phyloP scores from a whole-genome alignment of 2,329 filamentous ascomycete genomes.

The Cryoendolithus antarcticus region DNA sequence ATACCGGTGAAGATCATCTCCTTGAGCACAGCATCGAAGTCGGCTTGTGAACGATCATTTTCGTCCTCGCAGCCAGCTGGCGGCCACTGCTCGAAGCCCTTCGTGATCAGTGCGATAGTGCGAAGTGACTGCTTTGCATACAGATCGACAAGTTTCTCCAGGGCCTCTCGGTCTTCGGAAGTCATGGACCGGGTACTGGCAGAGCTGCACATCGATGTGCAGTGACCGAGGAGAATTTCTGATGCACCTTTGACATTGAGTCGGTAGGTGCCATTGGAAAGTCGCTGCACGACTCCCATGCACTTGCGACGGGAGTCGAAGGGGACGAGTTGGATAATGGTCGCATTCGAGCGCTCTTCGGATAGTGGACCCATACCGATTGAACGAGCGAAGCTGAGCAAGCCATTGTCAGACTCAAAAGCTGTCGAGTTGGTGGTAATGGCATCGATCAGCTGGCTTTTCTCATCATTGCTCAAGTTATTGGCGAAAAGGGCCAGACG shows the following conservation, averaged over 20 bases:
- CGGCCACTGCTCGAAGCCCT: conserved; percentile 74
- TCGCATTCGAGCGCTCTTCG: conserved; percentile 50
- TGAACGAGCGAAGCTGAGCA: conserved; percentile 55
- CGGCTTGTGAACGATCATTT: conserved; percentile 50
- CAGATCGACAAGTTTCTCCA: conserved; percentile 57
- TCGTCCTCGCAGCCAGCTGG: conserved; percentile 49
- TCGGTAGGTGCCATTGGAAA: conserved; percentile 41
- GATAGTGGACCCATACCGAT: conserved; percentile 51
- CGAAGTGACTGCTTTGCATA: conserved; percentile 72
- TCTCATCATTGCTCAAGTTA: conserved; percentile 40
- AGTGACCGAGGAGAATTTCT: conserved; percentile 37
- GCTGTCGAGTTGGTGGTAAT: conserved; percentile 58
- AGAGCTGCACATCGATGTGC: conserved; percentile 43
- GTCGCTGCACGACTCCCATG: conserved; percentile 52
- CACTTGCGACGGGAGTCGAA: conserved; percentile 59
- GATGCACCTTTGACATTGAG: conserved; percentile 42
- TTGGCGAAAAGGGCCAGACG: conserved; percentile 41
- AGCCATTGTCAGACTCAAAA: conserved; percentile 54
- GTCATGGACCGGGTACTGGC: conserved; percentile 43
- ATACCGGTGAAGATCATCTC: conserved; percentile 63
- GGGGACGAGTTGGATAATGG: conserved; percentile 43
- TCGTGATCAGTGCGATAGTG: conserved; percentile 73
- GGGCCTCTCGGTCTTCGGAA: conserved; percentile 41
- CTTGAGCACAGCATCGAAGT: conserved; percentile 56
- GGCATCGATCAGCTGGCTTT: conserved; percentile 47